Conservation (phyloP, 371 early-diverging fungal species). For the Blyttiomyces sp. region DNA sequence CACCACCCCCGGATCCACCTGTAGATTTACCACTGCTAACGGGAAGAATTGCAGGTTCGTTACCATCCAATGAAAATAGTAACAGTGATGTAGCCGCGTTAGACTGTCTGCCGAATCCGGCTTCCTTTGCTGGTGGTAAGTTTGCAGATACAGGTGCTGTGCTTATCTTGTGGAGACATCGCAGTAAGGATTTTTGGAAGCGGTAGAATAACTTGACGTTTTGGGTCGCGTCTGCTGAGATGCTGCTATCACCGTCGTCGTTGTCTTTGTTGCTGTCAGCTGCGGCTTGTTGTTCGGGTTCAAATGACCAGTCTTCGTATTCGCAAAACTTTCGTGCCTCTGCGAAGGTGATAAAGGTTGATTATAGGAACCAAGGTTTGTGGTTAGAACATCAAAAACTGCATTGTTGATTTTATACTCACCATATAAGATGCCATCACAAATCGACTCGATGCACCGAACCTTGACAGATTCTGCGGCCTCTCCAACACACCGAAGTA, state of each 20-base stretch:
- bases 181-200: constrained; percentile 67
- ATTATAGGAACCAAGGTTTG: constrained; percentile 4
- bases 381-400: constrained; percentile 12
- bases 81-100: too few relatives aligned
- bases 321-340: constrained; percentile 76
- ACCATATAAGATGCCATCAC: constrained; percentile 35
- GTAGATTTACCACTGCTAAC: background rate
- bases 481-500: constrained; percentile 14
- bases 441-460: constrained; percentile 30
- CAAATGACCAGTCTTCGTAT: constrained; percentile 84
- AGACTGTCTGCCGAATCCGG: too few relatives aligned
- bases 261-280: background rate
- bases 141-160: constrained; percentile 16
- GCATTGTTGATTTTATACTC: background rate
- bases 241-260: background rate
- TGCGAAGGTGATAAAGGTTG: constrained; percentile 28
- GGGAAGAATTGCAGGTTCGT: too few relatives aligned
- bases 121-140: constrained; percentile 6
- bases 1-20: background rate
- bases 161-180: constrained; percentile 31
- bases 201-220: constrained; percentile 59
- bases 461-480: constrained; percentile 15
- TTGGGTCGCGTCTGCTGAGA: constrained; percentile 61
- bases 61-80: too few relatives aligned
- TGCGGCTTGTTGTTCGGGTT: constrained; percentile 50